A percentile compares a stretch with the other conserved stretches of the same genome.
These are phyloP conservation scores for Pestalotiopsis sp. DNA, from an alignment of 2,329 filamentous ascomycete species.

Conservation along the genomic window DNA sequence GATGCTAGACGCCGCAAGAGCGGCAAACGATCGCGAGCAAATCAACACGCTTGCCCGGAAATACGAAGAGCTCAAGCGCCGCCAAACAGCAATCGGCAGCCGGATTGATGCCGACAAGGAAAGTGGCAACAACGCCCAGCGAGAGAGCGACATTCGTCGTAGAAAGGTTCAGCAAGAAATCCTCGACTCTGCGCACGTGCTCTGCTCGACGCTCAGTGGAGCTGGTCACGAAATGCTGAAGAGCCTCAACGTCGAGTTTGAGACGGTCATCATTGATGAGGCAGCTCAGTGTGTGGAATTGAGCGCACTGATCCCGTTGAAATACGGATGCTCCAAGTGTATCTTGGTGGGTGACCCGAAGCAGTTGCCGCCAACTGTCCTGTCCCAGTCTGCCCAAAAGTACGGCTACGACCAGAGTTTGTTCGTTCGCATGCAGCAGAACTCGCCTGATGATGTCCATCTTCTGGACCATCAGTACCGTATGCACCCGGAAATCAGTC, in stretches of 20 bases:
- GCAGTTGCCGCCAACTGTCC: slow-evolving; percentile 91
- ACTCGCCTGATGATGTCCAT: slow-evolving; percentile 85
- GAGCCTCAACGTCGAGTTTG: slow-evolving; percentile 91
- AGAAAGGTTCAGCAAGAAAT: slow-evolving; percentile 88
- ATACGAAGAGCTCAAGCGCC: slow-evolving; percentile 76
- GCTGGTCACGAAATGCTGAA: slow-evolving; percentile 98
- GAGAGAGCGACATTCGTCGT: slow-evolving; percentile 84
- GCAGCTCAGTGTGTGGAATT: slow-evolving; percentile 98
- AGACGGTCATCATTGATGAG: slow-evolving; percentile 98
- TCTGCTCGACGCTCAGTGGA: slow-evolving; percentile 93
- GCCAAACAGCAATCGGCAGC: slow-evolving; percentile 74
- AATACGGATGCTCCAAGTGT: slow-evolving; percentile 96
- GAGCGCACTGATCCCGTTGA: slow-evolving; percentile 92
- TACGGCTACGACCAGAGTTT: slow-evolving; percentile 98
- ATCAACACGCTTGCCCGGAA: slow-evolving; percentile 69
- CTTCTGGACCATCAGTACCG: slow-evolving; percentile 97
- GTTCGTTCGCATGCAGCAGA: slow-evolving; percentile 97
- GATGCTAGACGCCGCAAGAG: slow-evolving; percentile 69
- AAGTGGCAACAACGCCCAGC: slow-evolving; percentile 76
- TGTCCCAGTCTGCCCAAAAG: slow-evolving; percentile 87
- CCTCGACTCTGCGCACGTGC: slow-evolving; percentile 85
- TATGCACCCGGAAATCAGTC: slow-evolving; percentile 97
- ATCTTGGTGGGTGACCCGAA: slow-evolving; percentile 98
- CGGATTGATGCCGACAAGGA: slow-evolving; percentile 89
- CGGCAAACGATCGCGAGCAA: slow-evolving; percentile 48